Evolutionary conservation across 306 rosid genomes (phyloP).

Genomic region (cucumber (Cucumis sativus)): Cucumber_9930_V3 NC_026660.2:8057001-8057500

Average conservation of each 20-base stretch:
- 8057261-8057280: constrained; percentile 65
- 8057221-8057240: constrained; percentile 27
- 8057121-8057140: constrained; percentile 27
- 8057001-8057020: background rate
- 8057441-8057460: background rate
- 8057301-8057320: constrained; percentile 95
- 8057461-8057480: background rate
- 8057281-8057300: constrained; percentile 73
- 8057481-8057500: background rate
- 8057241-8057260: constrained; percentile 42
- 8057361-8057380: constrained; percentile 81
- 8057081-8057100: constrained; percentile 77
- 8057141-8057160: constrained; percentile 14
- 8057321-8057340: constrained; percentile 89
- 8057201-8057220: constrained; percentile 8
- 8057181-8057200: constrained; percentile 34
- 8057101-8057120: constrained; percentile 55
- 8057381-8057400: constrained; percentile 69
- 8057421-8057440: background rate
- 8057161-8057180: constrained; percentile 30
- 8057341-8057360: constrained; percentile 90
- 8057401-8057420: constrained; percentile 71
- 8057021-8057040: background rate
- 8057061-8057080: constrained; percentile 40
- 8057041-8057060: background rate